phyloP scores from a whole-genome alignment of 2,329 filamentous ascomycete genomes.

The Whalleya microplaca region DNA sequence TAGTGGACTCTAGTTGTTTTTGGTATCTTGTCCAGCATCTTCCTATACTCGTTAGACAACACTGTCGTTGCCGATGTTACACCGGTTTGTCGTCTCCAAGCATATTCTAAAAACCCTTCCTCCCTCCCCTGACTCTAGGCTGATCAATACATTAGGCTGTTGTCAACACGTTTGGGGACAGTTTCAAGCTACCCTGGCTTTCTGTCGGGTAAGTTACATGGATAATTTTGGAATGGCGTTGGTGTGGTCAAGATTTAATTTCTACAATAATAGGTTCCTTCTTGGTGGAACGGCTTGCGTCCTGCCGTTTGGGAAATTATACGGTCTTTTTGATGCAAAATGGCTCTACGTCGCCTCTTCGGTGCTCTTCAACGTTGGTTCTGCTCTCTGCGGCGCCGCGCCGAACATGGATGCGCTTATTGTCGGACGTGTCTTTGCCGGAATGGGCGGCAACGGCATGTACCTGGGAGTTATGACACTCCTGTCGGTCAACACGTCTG shows the following conservation, averaged over 20 bases:
- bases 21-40: background rate
- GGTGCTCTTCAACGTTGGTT: constrained; percentile 24
- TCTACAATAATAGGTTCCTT: background rate
- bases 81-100: background rate
- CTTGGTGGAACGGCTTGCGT: constrained; percentile 33
- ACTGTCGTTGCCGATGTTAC: background rate
- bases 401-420: constrained; percentile 51
- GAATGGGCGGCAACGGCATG: constrained; percentile 50
- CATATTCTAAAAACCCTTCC: background rate
- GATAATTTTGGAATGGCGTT: background rate
- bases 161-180: background rate
- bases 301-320: constrained; percentile 40
- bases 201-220: background rate
- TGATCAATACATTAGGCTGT: background rate
- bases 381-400: constrained; percentile 47
- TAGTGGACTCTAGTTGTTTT: background rate
- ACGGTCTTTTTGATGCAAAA: constrained; percentile 47
- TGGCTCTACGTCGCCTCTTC: constrained; percentile 33
- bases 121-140: background rate
- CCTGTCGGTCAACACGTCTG: constrained; percentile 34
- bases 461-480: constrained; percentile 38
- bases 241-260: background rate
- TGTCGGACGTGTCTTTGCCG: constrained; percentile 48
- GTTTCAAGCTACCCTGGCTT: constrained; percentile 1
- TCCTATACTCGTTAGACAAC: constrained; percentile 1